phyloP scores from a whole-genome alignment of 768 basidiomycete species.

The Rhizopogon vinicolor region DNA sequence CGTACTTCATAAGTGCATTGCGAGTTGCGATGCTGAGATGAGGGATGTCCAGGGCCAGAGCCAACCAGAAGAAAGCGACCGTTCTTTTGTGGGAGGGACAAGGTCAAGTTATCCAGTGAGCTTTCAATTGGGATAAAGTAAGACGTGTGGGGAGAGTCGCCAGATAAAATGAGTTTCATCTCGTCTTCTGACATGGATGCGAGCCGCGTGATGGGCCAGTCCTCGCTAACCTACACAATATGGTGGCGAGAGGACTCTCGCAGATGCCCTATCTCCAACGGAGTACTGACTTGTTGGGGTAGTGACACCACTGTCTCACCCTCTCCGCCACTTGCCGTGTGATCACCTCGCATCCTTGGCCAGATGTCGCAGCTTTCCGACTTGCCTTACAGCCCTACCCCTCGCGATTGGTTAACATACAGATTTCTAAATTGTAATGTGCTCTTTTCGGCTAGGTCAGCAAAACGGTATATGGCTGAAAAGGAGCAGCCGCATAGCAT shows the following conservation, averaged over 20 bases:
- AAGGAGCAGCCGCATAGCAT: no score
- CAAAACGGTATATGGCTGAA: no score
- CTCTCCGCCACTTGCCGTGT: constrained; percentile 57
- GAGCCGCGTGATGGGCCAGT: constrained; percentile 76
- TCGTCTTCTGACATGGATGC: constrained; percentile 65
- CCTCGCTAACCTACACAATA: no score
- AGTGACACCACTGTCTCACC: constrained; percentile 44
- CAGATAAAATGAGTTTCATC: constrained; percentile 36
- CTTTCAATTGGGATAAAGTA: no score
- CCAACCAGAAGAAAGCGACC: no score
- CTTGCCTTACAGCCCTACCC: constrained; percentile 76
- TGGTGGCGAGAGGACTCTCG: no score
- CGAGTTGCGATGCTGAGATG: constrained; percentile 87
- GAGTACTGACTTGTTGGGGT: constrained; percentile 64
- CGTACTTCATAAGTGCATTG: constrained; percentile 67
- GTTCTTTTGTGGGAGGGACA: constrained; percentile 31
- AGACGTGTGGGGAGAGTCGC: no score
- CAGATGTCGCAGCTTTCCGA: no score
- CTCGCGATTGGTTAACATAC: constrained; percentile 85
- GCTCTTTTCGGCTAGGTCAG: constrained; percentile 28
- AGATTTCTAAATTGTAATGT: constrained; percentile 71
- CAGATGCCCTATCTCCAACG: constrained; percentile 10
- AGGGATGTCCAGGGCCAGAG: constrained; percentile 48
- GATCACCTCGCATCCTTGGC: constrained; percentile 67
- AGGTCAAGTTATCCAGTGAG: constrained; percentile 22